Percentiles rank a stretch among this genome's conserved stretches.
Conservation (phyloP, 2,329 filamentous ascomycete species). For the Fusarium sp. region DNA sequence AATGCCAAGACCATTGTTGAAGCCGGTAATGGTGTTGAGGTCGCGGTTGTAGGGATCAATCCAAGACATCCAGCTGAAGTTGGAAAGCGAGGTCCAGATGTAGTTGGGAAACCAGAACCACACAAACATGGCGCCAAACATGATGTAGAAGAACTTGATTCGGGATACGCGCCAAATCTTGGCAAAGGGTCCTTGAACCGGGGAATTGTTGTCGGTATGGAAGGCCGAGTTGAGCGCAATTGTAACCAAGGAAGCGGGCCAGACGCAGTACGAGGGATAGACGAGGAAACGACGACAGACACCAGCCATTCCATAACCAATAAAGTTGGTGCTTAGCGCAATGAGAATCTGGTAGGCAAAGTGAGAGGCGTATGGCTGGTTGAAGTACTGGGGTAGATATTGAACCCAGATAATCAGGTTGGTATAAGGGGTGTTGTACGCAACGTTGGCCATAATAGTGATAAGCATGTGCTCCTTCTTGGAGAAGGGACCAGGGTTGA, state of each 20-base stretch:
- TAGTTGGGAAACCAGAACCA: conserved; percentile 73
- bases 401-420: conserved; percentile 71
- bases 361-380: conserved; percentile 67
- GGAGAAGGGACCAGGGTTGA: conserved; percentile 71
- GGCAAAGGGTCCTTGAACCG: conserved; percentile 60
- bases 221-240: conserved; percentile 70
- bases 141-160: conserved; percentile 66
- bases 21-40: conserved; percentile 61
- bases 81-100: conserved; percentile 66
- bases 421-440: conserved; percentile 68
- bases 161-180: conserved; percentile 64
- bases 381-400: conserved; percentile 67
- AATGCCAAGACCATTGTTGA: conserved; percentile 62
- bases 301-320: conserved; percentile 74
- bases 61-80: conserved; percentile 72
- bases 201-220: conserved; percentile 61
- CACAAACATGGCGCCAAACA: conserved; percentile 68
- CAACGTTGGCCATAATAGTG: conserved; percentile 74
- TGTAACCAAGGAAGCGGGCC: conserved; percentile 70
- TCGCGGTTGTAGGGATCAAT: conserved; percentile 64
- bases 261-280: conserved; percentile 70
- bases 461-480: conserved; percentile 75
- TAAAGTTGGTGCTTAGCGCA: conserved; percentile 69
- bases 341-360: conserved; percentile 71
- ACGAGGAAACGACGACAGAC: conserved; percentile 68